Evolutionary conservation across 2,329 filamentous ascomycete genomes (phyloP), one percentile per base, ranked within the genome.

Genomic region (Dissoconium aciculare): DNA sequence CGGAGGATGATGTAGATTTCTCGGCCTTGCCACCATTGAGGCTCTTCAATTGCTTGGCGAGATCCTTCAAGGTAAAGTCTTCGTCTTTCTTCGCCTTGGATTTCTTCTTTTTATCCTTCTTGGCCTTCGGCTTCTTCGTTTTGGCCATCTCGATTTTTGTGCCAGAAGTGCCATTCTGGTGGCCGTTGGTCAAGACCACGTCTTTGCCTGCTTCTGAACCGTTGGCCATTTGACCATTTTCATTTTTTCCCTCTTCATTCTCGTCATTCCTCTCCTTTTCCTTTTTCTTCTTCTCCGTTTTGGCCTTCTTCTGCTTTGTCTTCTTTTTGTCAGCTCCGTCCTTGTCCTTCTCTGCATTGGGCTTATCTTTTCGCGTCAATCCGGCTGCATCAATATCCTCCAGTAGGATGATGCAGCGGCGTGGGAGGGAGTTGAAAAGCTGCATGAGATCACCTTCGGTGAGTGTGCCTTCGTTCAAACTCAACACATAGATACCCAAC

Each of bases 391-490:
- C 61, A 5, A 69, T 57, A 26, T 62, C 59, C 32, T 64, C 59
- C 8, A 67, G 49, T 3, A 60, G 46, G 0, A 63, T 59, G 25
- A 64, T 57, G 35, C 60, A 63, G 8, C 60, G 49, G 17, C 51
- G 45, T 1, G 61, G 60, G 4, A 64, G 50, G 3, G 46, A 41
- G 15, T 54, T 55, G 40, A 64, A 63, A 4, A 64, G 46, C 19
- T 50, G 47, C 12, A 55, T 55, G 37, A 63, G 58, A 45, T 83
- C 71, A 30, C 70, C 61, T 51, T 84, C 78, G 15, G 70, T 73
- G 39, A 94, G 64, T 3, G 76, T 71, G 9, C 80, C 79, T 44
- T 93, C 83, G 30, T 57, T 57, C 17, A 65, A 46, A 11, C 55
- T 57, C 17, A 63, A 57, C 30, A 55, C 57, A 42, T 62, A 61